Percentiles rank a stretch among this genome's conserved stretches.
Conservation (phyloP, 768 basidiomycete species). For the Lyophyllum semitale region DNA sequence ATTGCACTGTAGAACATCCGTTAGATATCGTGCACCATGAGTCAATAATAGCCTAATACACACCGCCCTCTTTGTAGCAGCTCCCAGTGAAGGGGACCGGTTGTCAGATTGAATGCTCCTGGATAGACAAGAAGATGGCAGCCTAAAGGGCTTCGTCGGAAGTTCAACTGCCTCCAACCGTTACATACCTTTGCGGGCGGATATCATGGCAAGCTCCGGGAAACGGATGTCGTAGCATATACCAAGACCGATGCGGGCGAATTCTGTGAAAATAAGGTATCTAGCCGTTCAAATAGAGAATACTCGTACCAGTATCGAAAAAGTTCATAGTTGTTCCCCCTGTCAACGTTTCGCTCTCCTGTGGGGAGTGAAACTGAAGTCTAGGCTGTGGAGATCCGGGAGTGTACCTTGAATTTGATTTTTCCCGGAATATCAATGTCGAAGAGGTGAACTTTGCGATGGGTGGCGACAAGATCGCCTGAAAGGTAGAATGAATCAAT, state of each 20-base stretch:
- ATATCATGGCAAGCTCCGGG: conserved; percentile 91
- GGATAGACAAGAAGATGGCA: conserved; percentile 91
- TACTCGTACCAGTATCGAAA: conserved; percentile 78
- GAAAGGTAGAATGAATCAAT: not conserved
- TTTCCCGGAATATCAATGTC: conserved; percentile 96
- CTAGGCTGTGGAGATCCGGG: not conserved
- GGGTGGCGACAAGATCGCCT: conserved; percentile 85
- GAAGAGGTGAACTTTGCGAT: conserved; percentile 96
- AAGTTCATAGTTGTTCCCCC: conserved; percentile 73
- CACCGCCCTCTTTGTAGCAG: conserved; percentile 84
- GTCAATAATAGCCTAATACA: conserved; percentile 18
- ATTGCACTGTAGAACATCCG: conserved; percentile 65
- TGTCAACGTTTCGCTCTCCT: conserved; percentile 89
- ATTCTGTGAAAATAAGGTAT: conserved; percentile 52
- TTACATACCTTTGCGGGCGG: conserved; percentile 75
- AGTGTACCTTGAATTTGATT: conserved; percentile 79
- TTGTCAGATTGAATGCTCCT: conserved; percentile 93
- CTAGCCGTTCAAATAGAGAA: not conserved
- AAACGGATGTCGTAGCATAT: conserved; percentile 97
- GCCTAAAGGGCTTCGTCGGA: conserved; percentile 41
- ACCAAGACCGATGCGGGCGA: conserved; percentile 94
- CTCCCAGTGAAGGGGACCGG: conserved; percentile 96
- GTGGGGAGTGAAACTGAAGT: conserved; percentile 7
- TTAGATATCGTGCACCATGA: not conserved
- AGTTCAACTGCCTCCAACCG: not conserved